These are phyloP conservation scores for Hypomontagnella submonticulosa DNA, from an alignment of 495 filamentous ascomycete species.

Conservation along the genomic window DNA sequence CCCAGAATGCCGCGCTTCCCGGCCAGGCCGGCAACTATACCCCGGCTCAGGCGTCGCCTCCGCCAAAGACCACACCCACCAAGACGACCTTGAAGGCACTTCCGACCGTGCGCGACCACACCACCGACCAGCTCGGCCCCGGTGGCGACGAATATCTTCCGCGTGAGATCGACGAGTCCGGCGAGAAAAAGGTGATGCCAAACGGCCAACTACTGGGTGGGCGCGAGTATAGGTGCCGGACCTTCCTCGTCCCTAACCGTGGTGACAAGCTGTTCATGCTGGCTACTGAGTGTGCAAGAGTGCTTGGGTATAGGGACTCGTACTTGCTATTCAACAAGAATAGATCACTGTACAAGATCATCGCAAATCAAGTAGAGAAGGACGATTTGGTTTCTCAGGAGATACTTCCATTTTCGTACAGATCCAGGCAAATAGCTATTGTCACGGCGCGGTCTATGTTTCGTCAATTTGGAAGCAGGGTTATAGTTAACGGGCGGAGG, in stretches of 20 bases:
- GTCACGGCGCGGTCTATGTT: slow-evolving; percentile 99
- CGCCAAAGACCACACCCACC: slow-evolving; percentile 85
- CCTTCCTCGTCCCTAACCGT: slow-evolving; percentile 89
- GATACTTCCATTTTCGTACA: slow-evolving; percentile 96
- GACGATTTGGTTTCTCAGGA: slow-evolving; percentile 95
- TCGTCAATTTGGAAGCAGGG: slow-evolving; percentile 95
- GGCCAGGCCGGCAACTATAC: slow-evolving; percentile 65
- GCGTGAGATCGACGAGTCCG: slow-evolving; percentile 89
- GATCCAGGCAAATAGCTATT: slow-evolving; percentile 97
- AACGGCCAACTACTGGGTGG: slow-evolving; percentile 84
- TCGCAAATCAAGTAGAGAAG: slow-evolving; percentile 94
- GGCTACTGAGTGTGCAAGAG: slow-evolving; percentile 95
- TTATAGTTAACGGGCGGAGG: slow-evolving; percentile 87
- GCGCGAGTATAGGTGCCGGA: slow-evolving; percentile 91
- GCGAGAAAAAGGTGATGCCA: slow-evolving; percentile 90
- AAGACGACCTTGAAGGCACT: slow-evolving; percentile 93
- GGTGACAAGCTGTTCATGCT: slow-evolving; percentile 98
- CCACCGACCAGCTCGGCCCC: slow-evolving; percentile 91
- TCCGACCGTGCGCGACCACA: slow-evolving; percentile 95
- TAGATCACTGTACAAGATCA: slow-evolving; percentile 95
- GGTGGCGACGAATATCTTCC: slow-evolving; percentile 97
- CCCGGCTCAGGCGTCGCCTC: slow-evolving; percentile 78
- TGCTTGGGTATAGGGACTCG: slow-evolving; percentile 94
- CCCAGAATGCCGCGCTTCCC: slow-evolving; percentile 73
- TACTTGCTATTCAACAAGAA: slow-evolving; percentile 99